Evolutionary conservation across 2,329 filamentous ascomycete genomes (phyloP).

Genomic region (Davidsoniella australis): DNA sequence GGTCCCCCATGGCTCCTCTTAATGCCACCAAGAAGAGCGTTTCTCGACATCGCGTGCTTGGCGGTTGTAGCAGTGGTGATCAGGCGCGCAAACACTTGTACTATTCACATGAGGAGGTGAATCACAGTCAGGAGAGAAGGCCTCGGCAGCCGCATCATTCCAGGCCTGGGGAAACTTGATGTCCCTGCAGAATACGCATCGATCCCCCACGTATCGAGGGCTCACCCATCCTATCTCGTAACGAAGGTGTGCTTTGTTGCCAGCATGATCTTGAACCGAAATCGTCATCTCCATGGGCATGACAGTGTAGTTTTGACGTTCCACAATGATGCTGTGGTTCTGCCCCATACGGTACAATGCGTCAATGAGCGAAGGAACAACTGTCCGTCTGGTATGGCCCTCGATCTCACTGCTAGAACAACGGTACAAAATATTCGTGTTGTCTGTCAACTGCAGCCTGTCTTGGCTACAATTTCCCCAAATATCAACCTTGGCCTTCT

Average conservation of each 20-base stretch:
- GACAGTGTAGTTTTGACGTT: neutral
- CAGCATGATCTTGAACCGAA: slow-evolving; percentile 3
- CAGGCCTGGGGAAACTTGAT: neutral
- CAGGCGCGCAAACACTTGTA: slow-evolving; percentile 2
- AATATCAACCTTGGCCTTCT: slow-evolving; percentile 8
- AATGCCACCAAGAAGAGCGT: slow-evolving; percentile 5
- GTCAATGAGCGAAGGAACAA: slow-evolving; percentile 8
- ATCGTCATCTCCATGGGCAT: slow-evolving; percentile 5
- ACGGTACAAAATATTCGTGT: slow-evolving; percentile 4
- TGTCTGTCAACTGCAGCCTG: neutral
- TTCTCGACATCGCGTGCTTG: too few species aligned
- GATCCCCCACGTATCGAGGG: neutral
- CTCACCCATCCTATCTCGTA: neutral
- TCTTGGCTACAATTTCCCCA: slow-evolving; percentile 8
- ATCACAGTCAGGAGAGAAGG: neutral
- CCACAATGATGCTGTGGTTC: neutral
- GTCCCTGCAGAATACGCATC: slow-evolving; percentile 4
- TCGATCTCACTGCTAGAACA: slow-evolving; percentile 5
- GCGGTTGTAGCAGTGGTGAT: neutral
- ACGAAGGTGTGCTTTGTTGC: neutral
- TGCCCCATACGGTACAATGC: slow-evolving; percentile 5
- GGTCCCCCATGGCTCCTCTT: neutral
- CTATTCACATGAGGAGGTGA: too few species aligned
- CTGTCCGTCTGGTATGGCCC: neutral
- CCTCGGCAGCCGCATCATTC: neutral